These are phyloP conservation scores for Penicillium argentinense DNA, from an alignment of 495 filamentous ascomycete species.

Conservation along the genomic window DNA sequence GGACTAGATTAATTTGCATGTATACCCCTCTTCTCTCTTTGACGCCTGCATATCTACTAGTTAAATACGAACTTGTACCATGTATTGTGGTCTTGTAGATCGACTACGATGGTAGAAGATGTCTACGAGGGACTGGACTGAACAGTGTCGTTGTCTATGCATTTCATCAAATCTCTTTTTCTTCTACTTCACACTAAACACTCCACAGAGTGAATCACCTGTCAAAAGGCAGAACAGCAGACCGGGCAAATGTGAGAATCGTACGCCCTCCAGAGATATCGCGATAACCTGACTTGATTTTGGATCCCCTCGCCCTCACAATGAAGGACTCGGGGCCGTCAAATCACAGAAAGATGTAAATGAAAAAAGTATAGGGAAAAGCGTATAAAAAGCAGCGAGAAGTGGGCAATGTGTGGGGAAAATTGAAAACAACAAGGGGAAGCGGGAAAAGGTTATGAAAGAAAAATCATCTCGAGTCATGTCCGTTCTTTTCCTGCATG, in stretches of 20 bases:
- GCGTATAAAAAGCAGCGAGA: constrained; percentile 22
- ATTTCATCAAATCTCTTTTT: constrained; percentile 34
- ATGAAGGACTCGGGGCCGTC: constrained; percentile 14
- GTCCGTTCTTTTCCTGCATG: constrained; percentile 31
- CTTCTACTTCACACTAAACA: constrained; percentile 26
- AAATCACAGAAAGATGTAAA: constrained; percentile 18
- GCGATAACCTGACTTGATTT: constrained; percentile 40
- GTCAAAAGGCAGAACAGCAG: constrained; percentile 20
- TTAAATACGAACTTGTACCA: no score
- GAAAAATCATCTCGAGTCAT: constrained; percentile 37
- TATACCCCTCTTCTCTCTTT: constrained; percentile 26
- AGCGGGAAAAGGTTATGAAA: constrained; percentile 28
- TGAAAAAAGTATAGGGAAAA: constrained; percentile 22
- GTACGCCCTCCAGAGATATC: constrained; percentile 28
- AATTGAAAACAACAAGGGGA: constrained; percentile 21
- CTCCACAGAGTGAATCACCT: constrained; percentile 17
- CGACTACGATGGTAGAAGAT: no score
- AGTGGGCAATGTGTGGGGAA: constrained; percentile 21
- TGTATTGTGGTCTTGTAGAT: no score
- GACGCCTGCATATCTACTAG: no score
- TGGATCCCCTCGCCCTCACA: constrained; percentile 10
- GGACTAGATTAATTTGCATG: constrained; percentile 30
- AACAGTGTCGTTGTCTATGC: constrained; percentile 27
- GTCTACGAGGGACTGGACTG: neutral
- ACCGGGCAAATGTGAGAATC: constrained; percentile 27